Conservation (phyloP, 441 rosid genomes). For the Omphalea diandra region DNA sequence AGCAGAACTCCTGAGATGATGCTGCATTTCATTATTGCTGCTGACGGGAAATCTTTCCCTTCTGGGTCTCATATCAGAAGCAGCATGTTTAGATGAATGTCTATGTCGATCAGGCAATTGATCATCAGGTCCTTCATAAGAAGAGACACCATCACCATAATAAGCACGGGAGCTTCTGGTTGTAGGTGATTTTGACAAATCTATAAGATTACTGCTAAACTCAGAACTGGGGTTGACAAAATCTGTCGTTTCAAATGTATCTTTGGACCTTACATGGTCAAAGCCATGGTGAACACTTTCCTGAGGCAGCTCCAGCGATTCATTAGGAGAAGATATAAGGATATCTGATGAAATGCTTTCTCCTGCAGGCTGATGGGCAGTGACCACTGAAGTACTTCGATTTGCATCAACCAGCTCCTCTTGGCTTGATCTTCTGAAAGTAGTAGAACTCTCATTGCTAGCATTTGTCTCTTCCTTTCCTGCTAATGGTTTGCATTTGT, state of each 20-base stretch:
- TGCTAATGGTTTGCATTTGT: conserved; percentile 21
- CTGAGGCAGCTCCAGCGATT: conserved; percentile 36
- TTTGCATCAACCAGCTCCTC: conserved; percentile 23
- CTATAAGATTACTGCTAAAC: conserved; percentile 35
- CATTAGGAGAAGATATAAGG: conserved; percentile 33
- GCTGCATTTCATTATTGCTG: conserved; percentile 31
- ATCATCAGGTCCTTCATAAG: conserved; percentile 58
- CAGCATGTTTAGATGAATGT: conserved; percentile 28
- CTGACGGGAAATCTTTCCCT: conserved; percentile 33
- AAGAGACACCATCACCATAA: conserved; percentile 67
- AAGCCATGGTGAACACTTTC: conserved; percentile 23
- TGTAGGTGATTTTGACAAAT: conserved; percentile 41
- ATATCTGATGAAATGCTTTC: conserved; percentile 34
- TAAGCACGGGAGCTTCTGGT: conserved; percentile 56
- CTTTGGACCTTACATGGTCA: conserved; percentile 27
- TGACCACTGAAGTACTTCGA: conserved; percentile 26
- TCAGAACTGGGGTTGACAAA: conserved; percentile 45
- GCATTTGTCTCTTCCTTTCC: conserved; percentile 22
- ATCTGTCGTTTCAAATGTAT: conserved; percentile 37
- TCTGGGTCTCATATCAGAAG: conserved; percentile 38
- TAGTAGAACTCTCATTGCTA: conserved; percentile 22
- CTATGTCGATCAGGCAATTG: conserved; percentile 31
- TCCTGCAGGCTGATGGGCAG: conserved; percentile 22
- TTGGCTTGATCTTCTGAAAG: conserved; percentile 28
- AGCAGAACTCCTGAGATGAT: conserved; percentile 36